These are phyloP conservation scores for Eimeria nieschulzi DNA, from an alignment of 169 alveolate species.

Conservation along the genomic window DNA sequence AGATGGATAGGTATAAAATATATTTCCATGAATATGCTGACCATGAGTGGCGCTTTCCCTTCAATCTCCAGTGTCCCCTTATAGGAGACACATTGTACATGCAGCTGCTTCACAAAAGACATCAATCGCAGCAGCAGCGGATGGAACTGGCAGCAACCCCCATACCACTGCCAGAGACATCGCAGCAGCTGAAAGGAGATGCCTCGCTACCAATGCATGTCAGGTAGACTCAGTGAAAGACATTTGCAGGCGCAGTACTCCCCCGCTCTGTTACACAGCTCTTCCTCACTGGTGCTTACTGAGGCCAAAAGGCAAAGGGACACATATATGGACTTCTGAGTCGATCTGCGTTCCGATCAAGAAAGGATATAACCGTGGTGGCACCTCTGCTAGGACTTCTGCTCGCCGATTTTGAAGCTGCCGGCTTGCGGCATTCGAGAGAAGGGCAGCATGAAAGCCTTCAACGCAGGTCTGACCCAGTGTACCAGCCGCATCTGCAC, in stretches of 20 bases:
- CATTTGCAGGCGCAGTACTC: slow-evolving; percentile 13
- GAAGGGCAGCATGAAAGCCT: background rate
- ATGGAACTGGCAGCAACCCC: background rate
- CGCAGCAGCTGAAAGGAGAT: slow-evolving; percentile 4
- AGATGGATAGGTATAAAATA: too few relatives aligned
- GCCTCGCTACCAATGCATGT: slow-evolving; percentile 16
- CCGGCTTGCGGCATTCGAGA: background rate
- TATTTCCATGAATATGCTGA: too few relatives aligned
- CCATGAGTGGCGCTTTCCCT: background rate
- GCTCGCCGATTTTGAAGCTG: slow-evolving; percentile 5
- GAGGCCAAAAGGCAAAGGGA: background rate
- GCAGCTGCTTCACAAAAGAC: slow-evolving; percentile 30
- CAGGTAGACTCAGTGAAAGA: slow-evolving; percentile 14
- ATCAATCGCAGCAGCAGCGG: background rate
- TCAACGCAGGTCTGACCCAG: too few relatives aligned
- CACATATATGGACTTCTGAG: background rate
- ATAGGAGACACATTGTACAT: slow-evolving; percentile 24
- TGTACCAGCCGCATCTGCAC: too few relatives aligned
- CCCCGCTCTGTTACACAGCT: background rate
- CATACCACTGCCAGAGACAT: background rate
- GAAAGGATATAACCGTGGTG: background rate
- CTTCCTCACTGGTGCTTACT: background rate
- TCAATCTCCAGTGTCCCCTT: slow-evolving; percentile 32
- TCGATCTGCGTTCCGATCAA: background rate
- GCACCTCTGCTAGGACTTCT: background rate